Percentiles rank a stretch among this genome's conserved stretches.
phyloP scores from a whole-genome alignment of 352 stramenopile species.

The Peronosclerospora sorghi region DNA sequence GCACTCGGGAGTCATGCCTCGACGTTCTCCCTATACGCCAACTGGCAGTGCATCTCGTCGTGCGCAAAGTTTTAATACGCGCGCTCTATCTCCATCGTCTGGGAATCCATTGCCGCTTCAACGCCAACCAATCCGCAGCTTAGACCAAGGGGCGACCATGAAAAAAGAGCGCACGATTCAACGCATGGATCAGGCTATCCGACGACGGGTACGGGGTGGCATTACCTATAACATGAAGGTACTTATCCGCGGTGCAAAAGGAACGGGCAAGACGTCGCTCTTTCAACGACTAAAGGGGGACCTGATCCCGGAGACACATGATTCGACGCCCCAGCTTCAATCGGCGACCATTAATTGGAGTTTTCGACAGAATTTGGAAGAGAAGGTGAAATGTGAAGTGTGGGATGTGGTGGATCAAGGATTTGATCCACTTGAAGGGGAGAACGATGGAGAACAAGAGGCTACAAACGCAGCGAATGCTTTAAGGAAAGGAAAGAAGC shows the following conservation, averaged over 20 bases:
- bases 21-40: slow-evolving; percentile 20
- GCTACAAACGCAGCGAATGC: neutral
- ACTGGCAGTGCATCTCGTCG: slow-evolving; percentile 17
- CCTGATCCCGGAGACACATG: slow-evolving; percentile 55
- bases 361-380: slow-evolving; percentile 48
- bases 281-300: slow-evolving; percentile 77
- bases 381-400: slow-evolving; percentile 85
- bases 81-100: slow-evolving; percentile 11
- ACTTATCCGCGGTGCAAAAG: slow-evolving; percentile 64
- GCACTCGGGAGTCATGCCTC: slow-evolving; percentile 14
- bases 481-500: slow-evolving; percentile 1
- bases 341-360: slow-evolving; percentile 83
- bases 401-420: slow-evolving; percentile 87
- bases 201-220: slow-evolving; percentile 60
- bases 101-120: neutral
- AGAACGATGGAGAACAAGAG: neutral
- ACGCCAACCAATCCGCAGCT: slow-evolving; percentile 12
- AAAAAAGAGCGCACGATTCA: slow-evolving; percentile 55
- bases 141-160: slow-evolving; percentile 7
- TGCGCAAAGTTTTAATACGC: slow-evolving; percentile 34
- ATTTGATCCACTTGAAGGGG: slow-evolving; percentile 20
- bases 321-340: slow-evolving; percentile 78
- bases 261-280: slow-evolving; percentile 85
- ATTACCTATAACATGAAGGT: slow-evolving; percentile 91
- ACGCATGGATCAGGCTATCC: slow-evolving; percentile 76